Percentiles rank a stretch among this genome's conserved stretches.
These are phyloP conservation scores for Isoetes taiwanensis DNA, from an alignment of 75 land plant species.

Conservation along the genomic window DNA sequence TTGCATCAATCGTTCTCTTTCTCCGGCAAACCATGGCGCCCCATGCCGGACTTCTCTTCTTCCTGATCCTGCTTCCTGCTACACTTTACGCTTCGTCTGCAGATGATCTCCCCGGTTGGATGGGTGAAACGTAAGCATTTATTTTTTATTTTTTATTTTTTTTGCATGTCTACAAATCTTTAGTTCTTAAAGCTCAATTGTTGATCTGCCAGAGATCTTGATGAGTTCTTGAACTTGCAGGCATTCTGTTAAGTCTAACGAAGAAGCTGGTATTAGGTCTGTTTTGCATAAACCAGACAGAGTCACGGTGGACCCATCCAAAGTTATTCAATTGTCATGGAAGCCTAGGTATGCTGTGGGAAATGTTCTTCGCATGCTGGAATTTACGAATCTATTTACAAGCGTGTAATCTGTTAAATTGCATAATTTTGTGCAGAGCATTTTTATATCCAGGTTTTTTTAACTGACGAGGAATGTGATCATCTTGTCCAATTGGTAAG, in stretches of 20 bases:
- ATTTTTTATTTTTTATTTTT: neutral
- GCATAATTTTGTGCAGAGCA: conserved; percentile 2
- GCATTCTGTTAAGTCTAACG: neutral
- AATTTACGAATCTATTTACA: neutral
- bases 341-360: conserved; percentile 27
- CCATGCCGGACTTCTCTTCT: too few species aligned
- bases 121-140: conserved; percentile 15
- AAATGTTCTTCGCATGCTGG: neutral
- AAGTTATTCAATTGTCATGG: conserved; percentile 60
- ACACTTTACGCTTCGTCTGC: neutral
- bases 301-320: conserved; percentile 55
- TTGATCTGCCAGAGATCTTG: neutral
- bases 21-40: too few species aligned
- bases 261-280: neutral
- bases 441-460: conserved; percentile 44
- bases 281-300: too few species aligned
- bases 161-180: too few species aligned
- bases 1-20: too few species aligned
- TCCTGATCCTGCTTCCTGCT: neutral
- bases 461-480: conserved; percentile 59
- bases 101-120: conserved; percentile 21
- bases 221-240: neutral
- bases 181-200: neutral
- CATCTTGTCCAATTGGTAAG: conserved; percentile 21
- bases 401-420: neutral